Evolutionary conservation across 2,329 filamentous ascomycete species (phyloP).

Genomic region (Waltergamsia citrina): DNA sequence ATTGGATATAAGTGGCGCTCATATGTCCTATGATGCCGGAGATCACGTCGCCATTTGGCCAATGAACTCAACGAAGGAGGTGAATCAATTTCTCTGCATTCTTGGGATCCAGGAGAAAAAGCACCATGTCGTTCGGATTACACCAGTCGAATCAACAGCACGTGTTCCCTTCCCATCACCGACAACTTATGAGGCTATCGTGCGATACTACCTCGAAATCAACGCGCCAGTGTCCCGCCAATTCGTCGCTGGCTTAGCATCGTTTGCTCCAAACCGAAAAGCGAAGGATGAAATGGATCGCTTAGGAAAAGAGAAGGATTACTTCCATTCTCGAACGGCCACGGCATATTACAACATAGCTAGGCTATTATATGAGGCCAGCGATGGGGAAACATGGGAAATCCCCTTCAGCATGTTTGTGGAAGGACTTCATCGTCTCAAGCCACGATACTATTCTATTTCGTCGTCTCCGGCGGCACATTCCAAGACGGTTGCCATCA

Average conservation of each 20-base stretch:
- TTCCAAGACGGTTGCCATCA: constrained; percentile 10
- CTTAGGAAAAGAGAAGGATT: constrained; percentile 22
- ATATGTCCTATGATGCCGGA: constrained; percentile 22
- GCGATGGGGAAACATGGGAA: constrained; percentile 8
- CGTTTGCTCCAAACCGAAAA: constrained; percentile 37
- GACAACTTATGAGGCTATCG: constrained; percentile 23
- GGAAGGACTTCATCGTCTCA: constrained; percentile 37
- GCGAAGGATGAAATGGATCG: neutral
- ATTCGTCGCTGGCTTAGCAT: constrained; percentile 34
- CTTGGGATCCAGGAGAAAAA: constrained; percentile 13
- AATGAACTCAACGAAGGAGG: constrained; percentile 20
- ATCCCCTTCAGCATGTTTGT: constrained; percentile 40
- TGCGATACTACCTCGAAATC: constrained; percentile 33
- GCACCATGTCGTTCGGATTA: constrained; percentile 10
- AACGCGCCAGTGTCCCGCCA: constrained; percentile 25
- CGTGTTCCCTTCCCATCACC: constrained; percentile 19
- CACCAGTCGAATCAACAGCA: constrained; percentile 7
- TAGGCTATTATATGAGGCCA: constrained; percentile 9
- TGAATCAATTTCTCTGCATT: constrained; percentile 13
- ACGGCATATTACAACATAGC: constrained; percentile 14
- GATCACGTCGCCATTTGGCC: constrained; percentile 26
- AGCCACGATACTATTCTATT: constrained; percentile 52
- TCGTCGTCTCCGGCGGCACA: constrained; percentile 39
- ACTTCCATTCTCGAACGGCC: constrained; percentile 10
- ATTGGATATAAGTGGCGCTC: constrained; percentile 15